Base-by-base conservation (phyloP, 177 flowering plant genomes). In the Vitis hybrid region DNA sequence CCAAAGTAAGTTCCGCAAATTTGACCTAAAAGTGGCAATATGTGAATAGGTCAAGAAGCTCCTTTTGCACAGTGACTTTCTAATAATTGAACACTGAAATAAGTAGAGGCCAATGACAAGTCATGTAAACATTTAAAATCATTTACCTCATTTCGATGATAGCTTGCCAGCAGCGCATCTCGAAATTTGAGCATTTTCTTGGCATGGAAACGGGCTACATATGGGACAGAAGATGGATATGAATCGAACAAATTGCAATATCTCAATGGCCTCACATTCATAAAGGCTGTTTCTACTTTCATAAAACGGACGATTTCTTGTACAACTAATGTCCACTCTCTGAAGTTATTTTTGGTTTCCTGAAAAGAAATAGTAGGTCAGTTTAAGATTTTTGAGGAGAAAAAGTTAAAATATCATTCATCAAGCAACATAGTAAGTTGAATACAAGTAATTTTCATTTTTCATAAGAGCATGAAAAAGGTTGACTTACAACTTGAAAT, bases 1-100 rank as follows among this genome's bases (percentile, higher is more conserved):
- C 97, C 73, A 95, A 64, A 8, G 98, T 93, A 70, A 91, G 78
- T 79, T 95, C 99, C 41, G 98, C 89, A 84, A 91, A 95, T 73
- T 90, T 91, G 24, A 92, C 96, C 99, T 94, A 87, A 67, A 78
- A 79, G 58, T 11, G 21, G 57, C 46, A 79, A 59, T n/a, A 61
- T 63, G 66, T 63, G n/a, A 63, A 48, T 35, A 66, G 51, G 50
- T 73, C 65, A 71, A 21, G 41, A 56, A 59, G 27, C 12, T 62
- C 17, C n/a, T 35, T 49, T 64, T 49, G 20, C 11, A 65, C 1
- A 10, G 3, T 10, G 53, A 11, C 14, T 14, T 27, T 30, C 3
- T 46, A n/a, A 49, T 15, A 21, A 54, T 48, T 21, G 7, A 56
- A 61, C 24, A 58, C 13, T 41, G 49, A 27, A 61, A 59, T 35